Percentiles rank a stretch among this genome's conserved stretches.
Conservation (phyloP, 2,329 filamentous ascomycete genomes). For the Stachybotrys chlorohalonatus region DNA sequence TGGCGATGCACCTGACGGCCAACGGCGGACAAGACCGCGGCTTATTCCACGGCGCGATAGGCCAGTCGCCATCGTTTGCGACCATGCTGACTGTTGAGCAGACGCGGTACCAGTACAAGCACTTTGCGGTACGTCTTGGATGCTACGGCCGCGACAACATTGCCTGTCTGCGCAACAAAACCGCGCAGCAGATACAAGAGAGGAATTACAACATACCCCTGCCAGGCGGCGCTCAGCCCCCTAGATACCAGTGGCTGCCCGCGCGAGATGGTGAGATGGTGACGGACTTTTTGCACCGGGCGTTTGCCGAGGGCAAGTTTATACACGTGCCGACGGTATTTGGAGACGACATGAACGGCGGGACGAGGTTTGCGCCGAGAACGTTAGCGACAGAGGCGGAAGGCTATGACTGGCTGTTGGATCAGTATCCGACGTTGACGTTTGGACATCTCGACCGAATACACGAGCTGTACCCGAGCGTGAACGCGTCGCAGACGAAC, state of each 20-base stretch:
- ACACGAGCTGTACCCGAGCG: constrained; percentile 24
- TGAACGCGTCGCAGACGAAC: constrained; percentile 9
- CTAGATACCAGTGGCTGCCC: constrained; percentile 45
- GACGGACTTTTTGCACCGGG: constrained; percentile 37
- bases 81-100: constrained; percentile 35
- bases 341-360: constrained; percentile 28
- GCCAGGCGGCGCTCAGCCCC: constrained; percentile 17
- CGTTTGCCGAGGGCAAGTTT: constrained; percentile 39
- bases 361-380: constrained; percentile 24
- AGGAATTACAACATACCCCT: constrained; percentile 29
- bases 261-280: constrained; percentile 46
- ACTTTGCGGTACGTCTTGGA: constrained; percentile 32
- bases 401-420: constrained; percentile 22
- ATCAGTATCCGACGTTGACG: constrained; percentile 23
- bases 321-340: constrained; percentile 44
- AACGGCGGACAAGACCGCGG: constrained; percentile 38
- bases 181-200: constrained; percentile 29
- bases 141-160: constrained; percentile 30
- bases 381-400: constrained; percentile 20
- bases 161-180: constrained; percentile 34
- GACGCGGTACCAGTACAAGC: constrained; percentile 43
- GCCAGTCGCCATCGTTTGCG: constrained; percentile 43
- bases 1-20: constrained; percentile 54
- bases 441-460: constrained; percentile 20
- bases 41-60: constrained; percentile 42